Evolutionary conservation across 164 flowering plant genomes (phyloP), one percentile per base, ranked within the genome.

Genomic region (Liriodendron chinense): DNA sequence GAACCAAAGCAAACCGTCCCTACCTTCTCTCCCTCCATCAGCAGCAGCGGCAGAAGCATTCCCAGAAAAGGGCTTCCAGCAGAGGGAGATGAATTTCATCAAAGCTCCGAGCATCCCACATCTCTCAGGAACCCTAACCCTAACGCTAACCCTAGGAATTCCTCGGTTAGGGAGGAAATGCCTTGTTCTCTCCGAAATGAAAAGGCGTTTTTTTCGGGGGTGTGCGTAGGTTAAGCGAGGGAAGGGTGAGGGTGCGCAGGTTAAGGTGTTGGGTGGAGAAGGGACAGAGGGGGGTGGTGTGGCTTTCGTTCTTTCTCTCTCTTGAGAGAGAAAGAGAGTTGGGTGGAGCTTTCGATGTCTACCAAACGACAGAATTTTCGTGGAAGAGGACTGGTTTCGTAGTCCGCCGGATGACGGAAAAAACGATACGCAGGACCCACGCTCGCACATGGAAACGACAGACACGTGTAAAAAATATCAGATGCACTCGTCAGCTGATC

Each of bases 41-140:
- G 68, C 82, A 47, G 64, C 63, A 62, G 66, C 79, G 47, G 72
- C 75, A 65, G 66, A 78, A 47, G 72, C 74, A 48, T 61, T 74
- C 26, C 68, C 82, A 72, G 82, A 81, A 53, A 80, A 79, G 43
- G 93, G 89, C 83, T 77, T 86, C 85, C 81, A 86, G 72, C 96
- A 91, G 10, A 82, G 75, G 70, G 89, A 86, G 47, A 87, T 77
- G 71, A 90, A 78, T 78, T 86, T 87, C 92, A 87, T 91, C 83
- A 87, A 85, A 69, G 75, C 83, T 78, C 80, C 84, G 47, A 87
- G 85, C 91, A 90, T 89, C 87, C 91, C 89, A 88, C 92, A 91
- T 91, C 89, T 86, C 96, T 76, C 76, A 71, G 48, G 70, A 80
- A 72, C 76, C 83, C 81, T 28, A 72, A 20, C 68, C 56, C 49